Conservation (phyloP, 2,329 filamentous ascomycete species). For the Byssoonygena ceratinophila region DNA sequence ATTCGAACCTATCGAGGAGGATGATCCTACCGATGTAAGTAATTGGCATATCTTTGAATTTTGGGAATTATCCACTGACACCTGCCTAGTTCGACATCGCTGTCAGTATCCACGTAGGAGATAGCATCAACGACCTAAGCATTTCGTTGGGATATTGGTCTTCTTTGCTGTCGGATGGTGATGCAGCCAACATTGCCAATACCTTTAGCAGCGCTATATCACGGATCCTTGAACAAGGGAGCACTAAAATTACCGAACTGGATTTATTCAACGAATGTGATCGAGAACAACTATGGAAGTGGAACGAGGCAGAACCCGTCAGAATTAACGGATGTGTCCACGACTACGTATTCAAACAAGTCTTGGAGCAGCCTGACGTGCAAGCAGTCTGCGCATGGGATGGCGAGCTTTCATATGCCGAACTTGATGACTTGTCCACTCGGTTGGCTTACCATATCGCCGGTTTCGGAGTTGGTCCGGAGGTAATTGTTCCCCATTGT, state of each 20-base stretch:
- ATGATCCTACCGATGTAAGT: conserved; percentile 1
- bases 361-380: conserved; percentile 11
- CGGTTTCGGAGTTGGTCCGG: conserved; percentile 8
- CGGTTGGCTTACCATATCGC: conserved; percentile 10
- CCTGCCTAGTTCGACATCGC: neutral
- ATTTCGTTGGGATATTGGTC: no score
- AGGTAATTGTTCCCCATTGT: conserved; percentile 13
- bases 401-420: conserved; percentile 15
- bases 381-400: conserved; percentile 19
- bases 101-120: neutral
- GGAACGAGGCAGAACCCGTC: conserved; percentile 21
- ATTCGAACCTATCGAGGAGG: neutral
- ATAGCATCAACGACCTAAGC: neutral
- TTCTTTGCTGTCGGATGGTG: neutral
- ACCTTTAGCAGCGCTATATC: neutral
- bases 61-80: neutral
- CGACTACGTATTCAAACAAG: conserved; percentile 16
- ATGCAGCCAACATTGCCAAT: neutral
- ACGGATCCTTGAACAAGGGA: neutral
- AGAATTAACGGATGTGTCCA: conserved; percentile 15
- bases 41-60: neutral
- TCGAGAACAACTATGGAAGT: conserved; percentile 21
- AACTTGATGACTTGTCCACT: conserved; percentile 18
- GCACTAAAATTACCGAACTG: neutral
- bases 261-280: neutral